Evolutionary conservation across 257 asterid species (phyloP), one percentile per base, ranked within the genome.

Genomic region (Fraxinus anomala): DNA sequence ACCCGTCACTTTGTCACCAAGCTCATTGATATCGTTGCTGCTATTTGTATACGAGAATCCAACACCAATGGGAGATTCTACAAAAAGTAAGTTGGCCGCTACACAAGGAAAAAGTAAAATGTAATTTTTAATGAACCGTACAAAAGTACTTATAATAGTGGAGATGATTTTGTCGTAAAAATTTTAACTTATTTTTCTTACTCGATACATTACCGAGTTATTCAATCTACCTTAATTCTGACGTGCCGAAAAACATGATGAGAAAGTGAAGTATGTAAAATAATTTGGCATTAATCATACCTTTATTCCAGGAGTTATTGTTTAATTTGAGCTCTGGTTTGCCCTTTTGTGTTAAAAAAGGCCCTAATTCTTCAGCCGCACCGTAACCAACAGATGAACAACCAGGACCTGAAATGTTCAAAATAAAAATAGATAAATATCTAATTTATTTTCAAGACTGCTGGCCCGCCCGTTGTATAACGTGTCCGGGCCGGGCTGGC

Each of bases 21-120:
- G 92, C 70, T 80, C 61, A 1, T 80, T 83, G 54, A 92, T 74
- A 77, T 95, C 99, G 69, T 78, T 81, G 31, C 82, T 80, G 12
- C 96, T 95, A 88, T 95, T 95, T 69, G 97, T 89, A 81, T 93
- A 95, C 11, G 99, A 95, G 82, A 91, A 95, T 68, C 98, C 99
- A 80, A 93, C 98, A 13, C 99, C 99, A 74, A 86, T 88, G 1
- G 99, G 99, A 16, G 98, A 86, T 81, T 95, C 98, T 79, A 95
- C 30, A 77, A 95, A 90, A 14, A 95, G 84, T 79, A 95, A 86
- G 77, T 95, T 95, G 34, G 96, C 96, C 21, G 86, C 99, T 94
- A 68, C 59, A 79, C 47, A 0, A 10, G 33, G 6, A 34, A 9
- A 74, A 47, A 66, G 1, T 28, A 4, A 24, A 74, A 10, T 13